These are phyloP conservation scores for Debaryomyces nepalensis DNA, from an alignment of 1,139 yeast genomes.

Conservation along the genomic window DNA sequence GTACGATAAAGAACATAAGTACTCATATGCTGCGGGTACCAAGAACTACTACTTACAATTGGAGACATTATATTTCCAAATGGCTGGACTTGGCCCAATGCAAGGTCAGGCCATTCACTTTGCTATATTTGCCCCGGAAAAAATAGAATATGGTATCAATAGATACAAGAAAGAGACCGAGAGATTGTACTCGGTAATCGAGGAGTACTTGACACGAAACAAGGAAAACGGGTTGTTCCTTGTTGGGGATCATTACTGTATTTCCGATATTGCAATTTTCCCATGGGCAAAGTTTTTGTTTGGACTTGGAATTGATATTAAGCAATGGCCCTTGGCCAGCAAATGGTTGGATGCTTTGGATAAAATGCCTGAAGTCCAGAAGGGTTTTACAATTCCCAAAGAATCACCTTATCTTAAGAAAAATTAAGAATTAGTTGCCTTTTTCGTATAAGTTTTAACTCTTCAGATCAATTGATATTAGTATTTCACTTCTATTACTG, in stretches of 20 bases:
- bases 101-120: constrained; percentile 63
- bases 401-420: background rate
- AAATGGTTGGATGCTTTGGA: constrained; percentile 50
- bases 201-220: constrained; percentile 46
- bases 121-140: constrained; percentile 44
- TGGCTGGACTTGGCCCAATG: constrained; percentile 65
- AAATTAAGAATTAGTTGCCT: too few species aligned
- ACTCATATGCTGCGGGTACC: constrained; percentile 49
- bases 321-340: constrained; percentile 46
- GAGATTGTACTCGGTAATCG: constrained; percentile 58
- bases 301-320: constrained; percentile 37
- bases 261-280: constrained; percentile 56
- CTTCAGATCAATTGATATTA: too few species aligned
- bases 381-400: constrained; percentile 27
- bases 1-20: constrained; percentile 58
- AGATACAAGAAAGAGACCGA: constrained; percentile 56
- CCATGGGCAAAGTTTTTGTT: constrained; percentile 37
- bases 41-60: constrained; percentile 52
- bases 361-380: constrained; percentile 41
- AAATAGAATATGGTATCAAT: constrained; percentile 55
- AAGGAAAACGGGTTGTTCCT: constrained; percentile 50
- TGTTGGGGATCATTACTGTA: constrained; percentile 59
- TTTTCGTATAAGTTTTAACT: too few species aligned
- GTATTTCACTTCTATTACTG: too few species aligned
- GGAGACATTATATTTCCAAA: constrained; percentile 59